These are phyloP conservation scores for Aspergillus egyptiacus DNA, from an alignment of 495 filamentous ascomycete species.

Conservation along the genomic window DNA sequence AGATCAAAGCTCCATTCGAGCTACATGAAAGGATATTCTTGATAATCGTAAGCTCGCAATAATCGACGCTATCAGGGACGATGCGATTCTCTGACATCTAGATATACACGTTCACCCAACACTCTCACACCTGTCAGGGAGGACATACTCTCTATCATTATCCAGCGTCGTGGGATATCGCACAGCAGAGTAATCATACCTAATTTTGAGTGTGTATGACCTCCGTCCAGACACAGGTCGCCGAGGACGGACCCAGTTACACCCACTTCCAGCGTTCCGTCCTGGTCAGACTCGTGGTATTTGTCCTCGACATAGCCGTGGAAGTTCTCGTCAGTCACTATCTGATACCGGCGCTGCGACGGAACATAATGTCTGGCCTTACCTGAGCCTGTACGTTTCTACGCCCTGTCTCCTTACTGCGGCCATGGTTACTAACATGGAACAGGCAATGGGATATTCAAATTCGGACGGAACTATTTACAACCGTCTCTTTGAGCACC, in stretches of 20 bases:
- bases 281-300: slow-evolving; percentile 17
- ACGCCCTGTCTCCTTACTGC: no score
- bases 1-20: slow-evolving; percentile 12
- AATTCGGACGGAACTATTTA: no score
- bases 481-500: no score
- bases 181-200: slow-evolving; percentile 15
- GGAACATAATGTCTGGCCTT: no score
- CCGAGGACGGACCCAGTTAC: slow-evolving; percentile 2
- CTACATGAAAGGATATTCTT: slow-evolving; percentile 13
- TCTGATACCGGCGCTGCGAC: no score
- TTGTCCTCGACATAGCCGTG: slow-evolving; percentile 19
- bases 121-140: background rate
- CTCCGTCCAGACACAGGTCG: slow-evolving; percentile 17
- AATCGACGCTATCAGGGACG: slow-evolving; percentile 15
- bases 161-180: slow-evolving; percentile 6
- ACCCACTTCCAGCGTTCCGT: slow-evolving; percentile 15
- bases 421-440: no score
- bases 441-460: no score
- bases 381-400: no score
- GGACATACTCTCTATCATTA: slow-evolving; percentile 13
- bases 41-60: slow-evolving; percentile 10
- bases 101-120: background rate
- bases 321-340: no score
- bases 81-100: slow-evolving; percentile 16
- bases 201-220: slow-evolving; percentile 10